Evolutionary conservation across 2,329 filamentous ascomycete species (phyloP).

Genomic region (Trichophyton verrucosum): DNA sequence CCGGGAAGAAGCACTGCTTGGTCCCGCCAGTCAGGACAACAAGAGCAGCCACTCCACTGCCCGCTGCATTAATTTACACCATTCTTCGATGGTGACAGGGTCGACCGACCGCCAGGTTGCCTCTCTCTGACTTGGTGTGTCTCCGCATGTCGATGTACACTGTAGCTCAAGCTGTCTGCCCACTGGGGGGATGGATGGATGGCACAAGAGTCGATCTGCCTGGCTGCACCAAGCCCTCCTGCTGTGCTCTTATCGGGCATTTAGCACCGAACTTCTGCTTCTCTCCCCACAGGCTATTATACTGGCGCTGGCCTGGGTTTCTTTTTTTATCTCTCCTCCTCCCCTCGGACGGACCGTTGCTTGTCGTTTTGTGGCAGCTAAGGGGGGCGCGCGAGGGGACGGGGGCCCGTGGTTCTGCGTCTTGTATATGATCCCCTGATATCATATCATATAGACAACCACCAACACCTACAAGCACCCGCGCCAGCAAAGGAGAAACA

Average conservation of each 20-base stretch:
- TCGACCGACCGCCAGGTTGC: not conserved
- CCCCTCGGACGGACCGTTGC: not conserved
- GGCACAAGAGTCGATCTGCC: not conserved
- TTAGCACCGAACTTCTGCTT: not conserved
- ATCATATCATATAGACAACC: too few relatives aligned
- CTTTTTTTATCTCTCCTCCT: slow-evolving; percentile 2
- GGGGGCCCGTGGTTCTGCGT: too few relatives aligned
- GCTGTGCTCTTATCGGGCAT: not conserved
- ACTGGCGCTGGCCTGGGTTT: not conserved
- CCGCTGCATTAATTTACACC: not conserved
- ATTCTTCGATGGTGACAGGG: not conserved
- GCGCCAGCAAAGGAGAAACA: too few relatives aligned
- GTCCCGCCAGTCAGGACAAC: not conserved
- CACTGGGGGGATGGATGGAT: too few relatives aligned
- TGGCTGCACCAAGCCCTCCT: not conserved
- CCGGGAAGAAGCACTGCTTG: too few relatives aligned
- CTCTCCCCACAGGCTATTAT: too few relatives aligned
- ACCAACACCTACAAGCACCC: too few relatives aligned
- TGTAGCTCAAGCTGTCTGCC: too few relatives aligned
- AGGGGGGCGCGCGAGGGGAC: too few relatives aligned
- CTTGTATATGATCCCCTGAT: too few relatives aligned
- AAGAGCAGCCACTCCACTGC: not conserved
- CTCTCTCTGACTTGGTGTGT: too few relatives aligned
- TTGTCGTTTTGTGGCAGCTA: not conserved
- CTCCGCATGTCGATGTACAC: too few relatives aligned